phyloP scores from a whole-genome alignment of 768 basidiomycete genomes.

The Collybiopsis luxurians region DNA sequence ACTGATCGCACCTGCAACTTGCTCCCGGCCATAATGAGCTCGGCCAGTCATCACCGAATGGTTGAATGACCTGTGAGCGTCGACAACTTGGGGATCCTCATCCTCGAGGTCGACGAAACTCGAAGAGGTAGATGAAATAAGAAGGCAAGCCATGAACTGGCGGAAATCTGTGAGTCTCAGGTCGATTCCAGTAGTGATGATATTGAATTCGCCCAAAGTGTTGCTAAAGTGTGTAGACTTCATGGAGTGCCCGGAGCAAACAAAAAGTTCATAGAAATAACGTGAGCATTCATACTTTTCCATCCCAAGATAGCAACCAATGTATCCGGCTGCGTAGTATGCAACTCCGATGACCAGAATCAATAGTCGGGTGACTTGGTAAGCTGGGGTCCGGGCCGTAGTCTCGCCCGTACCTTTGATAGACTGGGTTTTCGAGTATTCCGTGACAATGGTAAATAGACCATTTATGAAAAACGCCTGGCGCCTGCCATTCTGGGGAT shows the following conservation, averaged over 20 bases:
- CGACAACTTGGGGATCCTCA: not conserved
- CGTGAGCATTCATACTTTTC: not conserved
- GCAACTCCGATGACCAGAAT: not conserved
- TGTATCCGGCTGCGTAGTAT: not conserved
- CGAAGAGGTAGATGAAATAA: not conserved
- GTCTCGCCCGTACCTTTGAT: conserved; percentile 8
- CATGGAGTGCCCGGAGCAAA: not conserved
- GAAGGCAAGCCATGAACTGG: not conserved
- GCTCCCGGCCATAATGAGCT: not conserved
- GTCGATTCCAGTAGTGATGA: not conserved
- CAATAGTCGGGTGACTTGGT: conserved; percentile 3
- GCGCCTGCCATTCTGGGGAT: not conserved
- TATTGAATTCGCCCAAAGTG: not conserved
- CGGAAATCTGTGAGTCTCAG: not conserved
- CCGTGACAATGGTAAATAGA: conserved; percentile 1
- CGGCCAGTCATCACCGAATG: not conserved
- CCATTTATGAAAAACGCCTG: conserved; percentile 16
- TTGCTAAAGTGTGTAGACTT: not conserved
- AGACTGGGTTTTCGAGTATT: conserved; percentile 14
- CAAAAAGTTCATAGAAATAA: conserved; percentile 5
- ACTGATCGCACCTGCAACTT: too few species aligned
- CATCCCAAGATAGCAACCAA: not conserved
- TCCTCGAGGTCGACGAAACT: not conserved
- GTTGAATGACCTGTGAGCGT: not conserved
- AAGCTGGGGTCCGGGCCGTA: conserved; percentile 9